Conservation (phyloP, 1,284 basidiomycete species). For the Marasmius sp. region DNA sequence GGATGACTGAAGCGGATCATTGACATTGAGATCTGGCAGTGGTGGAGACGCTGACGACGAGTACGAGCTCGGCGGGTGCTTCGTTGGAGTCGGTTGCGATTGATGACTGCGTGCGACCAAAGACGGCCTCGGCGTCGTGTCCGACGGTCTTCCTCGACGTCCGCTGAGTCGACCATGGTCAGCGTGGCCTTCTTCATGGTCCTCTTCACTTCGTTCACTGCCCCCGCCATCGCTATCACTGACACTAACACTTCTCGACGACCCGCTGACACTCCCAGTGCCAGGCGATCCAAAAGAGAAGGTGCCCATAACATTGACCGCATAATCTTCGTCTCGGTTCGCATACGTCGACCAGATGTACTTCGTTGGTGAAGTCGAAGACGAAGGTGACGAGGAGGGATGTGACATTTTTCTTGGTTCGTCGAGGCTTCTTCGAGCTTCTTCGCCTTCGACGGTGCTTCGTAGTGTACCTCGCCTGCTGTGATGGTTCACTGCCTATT, state of each 20-base stretch:
- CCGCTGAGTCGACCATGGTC: not conserved
- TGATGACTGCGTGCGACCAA: not conserved
- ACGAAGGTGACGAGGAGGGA: not conserved
- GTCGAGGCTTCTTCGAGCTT: not conserved
- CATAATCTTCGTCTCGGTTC: not conserved
- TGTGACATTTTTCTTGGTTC: not conserved
- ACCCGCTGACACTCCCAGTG: not conserved
- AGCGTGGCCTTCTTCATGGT: not conserved
- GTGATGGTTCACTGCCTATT: not conserved
- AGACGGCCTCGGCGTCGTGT: conserved; percentile 1
- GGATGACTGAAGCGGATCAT: not conserved
- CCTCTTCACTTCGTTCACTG: not conserved
- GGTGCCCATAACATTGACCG: not conserved
- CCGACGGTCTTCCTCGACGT: not conserved
- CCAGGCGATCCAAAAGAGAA: conserved; percentile 2
- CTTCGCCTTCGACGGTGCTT: not conserved
- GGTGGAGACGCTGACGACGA: not conserved
- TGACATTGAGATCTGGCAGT: not conserved
- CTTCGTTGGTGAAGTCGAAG: not conserved
- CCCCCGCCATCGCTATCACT: not conserved
- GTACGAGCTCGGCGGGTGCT: not conserved
- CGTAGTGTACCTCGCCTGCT: not conserved
- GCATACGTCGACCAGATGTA: not conserved
- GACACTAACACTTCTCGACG: not conserved
- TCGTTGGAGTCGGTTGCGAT: not conserved